Evolutionary conservation across 2,329 filamentous ascomycete species (phyloP).

Genomic region (Hypoxylon rubiginosum): DNA sequence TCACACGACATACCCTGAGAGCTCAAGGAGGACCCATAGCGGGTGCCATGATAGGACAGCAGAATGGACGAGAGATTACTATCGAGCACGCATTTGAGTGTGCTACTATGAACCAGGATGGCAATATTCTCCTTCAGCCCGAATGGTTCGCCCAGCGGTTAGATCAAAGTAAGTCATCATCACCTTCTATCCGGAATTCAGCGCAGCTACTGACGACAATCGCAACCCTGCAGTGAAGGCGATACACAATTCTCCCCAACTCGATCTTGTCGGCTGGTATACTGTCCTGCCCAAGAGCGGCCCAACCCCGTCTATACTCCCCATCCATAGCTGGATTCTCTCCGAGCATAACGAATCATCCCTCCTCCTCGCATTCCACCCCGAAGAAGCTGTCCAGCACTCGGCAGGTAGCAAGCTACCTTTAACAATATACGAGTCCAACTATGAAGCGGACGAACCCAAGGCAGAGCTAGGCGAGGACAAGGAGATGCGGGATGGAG

Average conservation of each 20-base stretch:
- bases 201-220: constrained; percentile 27
- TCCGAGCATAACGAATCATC: constrained; percentile 84
- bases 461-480: constrained; percentile 69
- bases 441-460: constrained; percentile 77
- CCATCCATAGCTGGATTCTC: constrained; percentile 83
- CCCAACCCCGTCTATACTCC: constrained; percentile 76
- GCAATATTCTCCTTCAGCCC: constrained; percentile 73
- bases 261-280: constrained; percentile 95
- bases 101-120: constrained; percentile 67
- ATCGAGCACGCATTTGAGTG: constrained; percentile 95
- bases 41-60: constrained; percentile 90
- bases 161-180: constrained; percentile 78
- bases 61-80: constrained; percentile 90
- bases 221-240: constrained; percentile 74
- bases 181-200: neutral
- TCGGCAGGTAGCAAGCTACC: constrained; percentile 84
- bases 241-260: constrained; percentile 85
- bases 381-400: constrained; percentile 66
- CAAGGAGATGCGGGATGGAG: constrained; percentile 78
- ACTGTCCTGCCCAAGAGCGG: constrained; percentile 80
- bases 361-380: constrained; percentile 90
- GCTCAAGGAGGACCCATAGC: constrained; percentile 81
- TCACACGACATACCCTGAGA: constrained; percentile 89
- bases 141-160: constrained; percentile 83
- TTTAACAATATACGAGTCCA: constrained; percentile 90